Conservation (phyloP, 306 rosid genomes). For the Hippophae gyantsensis region DNA sequence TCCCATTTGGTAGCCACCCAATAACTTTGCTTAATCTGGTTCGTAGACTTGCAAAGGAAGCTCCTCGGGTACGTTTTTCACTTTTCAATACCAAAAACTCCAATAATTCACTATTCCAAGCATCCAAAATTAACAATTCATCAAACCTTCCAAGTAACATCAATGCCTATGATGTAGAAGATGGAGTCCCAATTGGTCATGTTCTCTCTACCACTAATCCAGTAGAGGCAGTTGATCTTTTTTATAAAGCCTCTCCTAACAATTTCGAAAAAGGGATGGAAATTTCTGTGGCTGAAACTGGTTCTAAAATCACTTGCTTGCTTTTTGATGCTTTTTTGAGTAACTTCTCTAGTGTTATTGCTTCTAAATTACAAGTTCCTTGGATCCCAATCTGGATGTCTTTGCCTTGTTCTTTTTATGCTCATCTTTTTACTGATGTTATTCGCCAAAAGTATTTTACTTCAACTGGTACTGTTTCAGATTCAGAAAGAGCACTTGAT, state of each 20-base stretch:
- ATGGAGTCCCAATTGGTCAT: slow-evolving; percentile 22
- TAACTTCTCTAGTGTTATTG: not conserved
- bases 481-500: slow-evolving; percentile 10
- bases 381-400: slow-evolving; percentile 32
- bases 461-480: not conserved
- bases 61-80: slow-evolving; percentile 17
- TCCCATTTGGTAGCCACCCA: slow-evolving; percentile 24
- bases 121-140: not conserved
- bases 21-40: slow-evolving; percentile 11
- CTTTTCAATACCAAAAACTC: slow-evolving; percentile 7
- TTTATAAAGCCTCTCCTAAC: slow-evolving; percentile 16
- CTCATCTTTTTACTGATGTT: slow-evolving; percentile 21
- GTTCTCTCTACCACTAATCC: not conserved
- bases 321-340: not conserved
- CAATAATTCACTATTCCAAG: slow-evolving; percentile 3
- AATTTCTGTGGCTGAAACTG: slow-evolving; percentile 9
- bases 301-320: slow-evolving; percentile 20
- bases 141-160: slow-evolving; percentile 10
- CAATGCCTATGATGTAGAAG: slow-evolving; percentile 7
- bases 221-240: slow-evolving; percentile 11
- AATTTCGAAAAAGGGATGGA: slow-evolving; percentile 20
- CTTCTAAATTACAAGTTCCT: slow-evolving; percentile 23
- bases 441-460: slow-evolving; percentile 10
- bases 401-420: slow-evolving; percentile 15
- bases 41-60: slow-evolving; percentile 12